These are phyloP conservation scores for Globisporangium sylvaticum DNA, from an alignment of 352 stramenopile species.

Conservation along the genomic window DNA sequence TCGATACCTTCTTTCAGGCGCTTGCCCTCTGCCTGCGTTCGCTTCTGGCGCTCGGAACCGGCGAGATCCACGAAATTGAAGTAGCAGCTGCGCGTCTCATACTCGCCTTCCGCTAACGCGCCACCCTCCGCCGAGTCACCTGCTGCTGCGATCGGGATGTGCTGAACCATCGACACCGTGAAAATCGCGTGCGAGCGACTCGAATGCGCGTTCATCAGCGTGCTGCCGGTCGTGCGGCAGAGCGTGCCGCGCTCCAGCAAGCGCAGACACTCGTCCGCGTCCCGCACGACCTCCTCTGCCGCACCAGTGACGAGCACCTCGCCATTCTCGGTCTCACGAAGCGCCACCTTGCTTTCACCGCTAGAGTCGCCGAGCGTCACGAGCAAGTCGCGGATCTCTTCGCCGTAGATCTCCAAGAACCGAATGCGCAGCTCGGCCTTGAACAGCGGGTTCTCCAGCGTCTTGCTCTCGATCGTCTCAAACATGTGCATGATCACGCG, in stretches of 20 bases:
- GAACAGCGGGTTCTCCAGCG: constrained; percentile 53
- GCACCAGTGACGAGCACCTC: constrained; percentile 84
- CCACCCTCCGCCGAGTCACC: constrained; percentile 27
- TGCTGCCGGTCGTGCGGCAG: constrained; percentile 82
- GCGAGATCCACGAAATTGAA: constrained; percentile 93
- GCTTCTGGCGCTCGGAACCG: constrained; percentile 93
- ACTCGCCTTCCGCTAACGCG: constrained; percentile 46
- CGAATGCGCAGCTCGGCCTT: constrained; percentile 62
- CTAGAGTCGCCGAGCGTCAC: constrained; percentile 62
- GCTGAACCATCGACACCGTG: constrained; percentile 80
- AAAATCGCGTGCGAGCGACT: constrained; percentile 92
- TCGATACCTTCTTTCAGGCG: constrained; percentile 95
- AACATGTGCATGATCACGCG: constrained; percentile 85
- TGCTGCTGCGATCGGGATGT: constrained; percentile 53
- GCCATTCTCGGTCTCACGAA: constrained; percentile 81
- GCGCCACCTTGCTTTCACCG: constrained; percentile 63
- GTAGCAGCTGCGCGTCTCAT: constrained; percentile 77
- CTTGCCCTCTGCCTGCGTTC: constrained; percentile 90
- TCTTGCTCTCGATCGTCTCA: constrained; percentile 65
- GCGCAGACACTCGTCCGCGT: constrained; percentile 73
- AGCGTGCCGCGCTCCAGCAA: constrained; percentile 83
- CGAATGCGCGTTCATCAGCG: constrained; percentile 91
- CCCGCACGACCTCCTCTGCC: constrained; percentile 58
- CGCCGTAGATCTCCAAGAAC: constrained; percentile 92
- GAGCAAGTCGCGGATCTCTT: constrained; percentile 89